Base-by-base conservation (phyloP, 345 rosid genomes). In the Hypericum perforatum region DNA sequence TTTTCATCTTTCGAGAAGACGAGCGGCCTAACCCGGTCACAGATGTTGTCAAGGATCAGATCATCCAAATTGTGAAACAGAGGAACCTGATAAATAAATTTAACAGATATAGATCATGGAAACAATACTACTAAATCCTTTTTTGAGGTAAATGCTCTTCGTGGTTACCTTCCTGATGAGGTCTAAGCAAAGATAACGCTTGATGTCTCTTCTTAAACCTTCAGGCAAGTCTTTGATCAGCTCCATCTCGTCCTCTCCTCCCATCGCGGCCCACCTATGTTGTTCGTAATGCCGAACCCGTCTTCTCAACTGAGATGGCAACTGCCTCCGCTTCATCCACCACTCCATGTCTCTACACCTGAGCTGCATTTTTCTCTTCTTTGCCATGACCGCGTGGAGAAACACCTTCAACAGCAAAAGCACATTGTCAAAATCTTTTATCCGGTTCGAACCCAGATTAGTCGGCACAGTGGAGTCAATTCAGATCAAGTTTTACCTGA, bases 271-370 rank as follows among this genome's bases (percentile, higher is more conserved):
- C 91, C 97, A 90, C 49, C 75, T 82, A 46, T 86, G 89, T 47
- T 72, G 70, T 45, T 86, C 95, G 29, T 61, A 90, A 61, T 76
- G 86, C 41, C 91, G 83, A 11, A 90, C 95, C 70, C 97, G 71
- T 41, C 75, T 79, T 60, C 95, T 74, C 65, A 86, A 61, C 49
- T 71, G 64, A 16, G 88, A 82, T 8, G 98, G 96, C 52, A 91
- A 62, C 72, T 91, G 98, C 65, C 98, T 73, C 52, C 96, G 64
- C 56, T 73, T 76, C 98, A 86, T 86, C 98, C 96, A 91, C 96
- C 96, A 82, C 55, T 84, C 95, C 71, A 91, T 68, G 50, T 91
- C 94, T 16, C 89, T 60, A 59, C 81, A 74, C 16, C 89, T 76
- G 64, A 91, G 65, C 70, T 91, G 96, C 87, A 87, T 70, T 59